Evolutionary conservation across 257 asterid genomes (phyloP), one percentile per base, ranked within the genome.

Genomic region (Echium plantagineum): DNA sequence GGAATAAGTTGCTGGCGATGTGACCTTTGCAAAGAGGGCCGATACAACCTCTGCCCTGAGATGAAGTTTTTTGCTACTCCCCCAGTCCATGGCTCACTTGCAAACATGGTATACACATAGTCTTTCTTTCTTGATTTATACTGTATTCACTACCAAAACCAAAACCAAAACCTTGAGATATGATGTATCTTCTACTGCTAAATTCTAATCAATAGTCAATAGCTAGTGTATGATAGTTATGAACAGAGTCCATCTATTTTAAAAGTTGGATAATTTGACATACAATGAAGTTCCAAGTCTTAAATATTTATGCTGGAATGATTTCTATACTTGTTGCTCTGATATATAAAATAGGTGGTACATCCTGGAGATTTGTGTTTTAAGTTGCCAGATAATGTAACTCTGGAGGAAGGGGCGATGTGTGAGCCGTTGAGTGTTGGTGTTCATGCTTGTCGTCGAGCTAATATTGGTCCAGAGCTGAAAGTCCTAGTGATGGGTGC

Each of bases 381-480:
- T 78, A 91, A 91, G 68, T 80, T 91, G 24, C 98, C 96, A 0
- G 98, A 84, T 15, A 79, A 88, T 48, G 81, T 91, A 71, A 91
- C 94, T 61, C 73, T 91, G 71, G 98, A 91, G 75, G 98, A 91
- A 69, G 96, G 98, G 21, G 98, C 96, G 21, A 79, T 91, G 96
- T 91, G 96, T 59, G 98, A 91, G 80, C 98, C 98, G 5, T 68
- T 87, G 70, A 91, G 98, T 68, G 98, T 91, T 1, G 98, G 95
- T 30, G 83, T 91, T 55, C 95, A 91, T 67, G 98, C 98, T 5
- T 91, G 98, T 70, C 83, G 89, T 1, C 95, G 98, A 53, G 96
- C 98, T 22, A 64, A 80, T 61, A 83, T 91, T 63, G 89, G 93
- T 20, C 95, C 95, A 0, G 93, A 85, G 71, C 80, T 93, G 5